These are phyloP conservation scores for Grosmannia serpens DNA, from an alignment of 2,329 filamentous ascomycete genomes.

Conservation along the genomic window DNA sequence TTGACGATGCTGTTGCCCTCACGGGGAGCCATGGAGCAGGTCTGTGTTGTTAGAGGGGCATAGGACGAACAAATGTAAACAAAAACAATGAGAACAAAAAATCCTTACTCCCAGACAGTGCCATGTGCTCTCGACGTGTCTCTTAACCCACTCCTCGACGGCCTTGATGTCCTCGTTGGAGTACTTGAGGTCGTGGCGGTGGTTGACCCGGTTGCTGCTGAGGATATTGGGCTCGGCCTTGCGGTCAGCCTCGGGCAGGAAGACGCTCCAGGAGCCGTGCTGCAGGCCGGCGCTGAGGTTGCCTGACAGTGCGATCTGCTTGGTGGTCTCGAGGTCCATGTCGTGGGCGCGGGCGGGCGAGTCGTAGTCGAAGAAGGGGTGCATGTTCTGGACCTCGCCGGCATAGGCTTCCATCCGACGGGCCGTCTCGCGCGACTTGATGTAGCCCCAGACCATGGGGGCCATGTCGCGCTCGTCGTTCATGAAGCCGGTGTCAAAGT, in stretches of 20 bases:
- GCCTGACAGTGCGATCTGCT: slow-evolving; percentile 61
- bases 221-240: slow-evolving; percentile 34
- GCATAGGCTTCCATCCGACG: slow-evolving; percentile 68
- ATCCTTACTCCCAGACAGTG: slow-evolving; percentile 36
- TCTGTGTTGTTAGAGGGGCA: slow-evolving; percentile 19
- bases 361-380: slow-evolving; percentile 63
- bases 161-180: slow-evolving; percentile 48
- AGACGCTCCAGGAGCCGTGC: slow-evolving; percentile 60
- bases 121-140: slow-evolving; percentile 68
- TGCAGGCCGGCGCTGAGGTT: slow-evolving; percentile 62
- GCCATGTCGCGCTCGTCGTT: slow-evolving; percentile 78
- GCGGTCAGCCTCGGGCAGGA: slow-evolving; percentile 41
- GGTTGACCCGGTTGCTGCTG: slow-evolving; percentile 51
- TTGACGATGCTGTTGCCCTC: slow-evolving; percentile 72
- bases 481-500: slow-evolving; percentile 78
- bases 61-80: neutral
- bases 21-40: slow-evolving; percentile 65
- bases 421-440: slow-evolving; percentile 71
- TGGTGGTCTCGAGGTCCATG: slow-evolving; percentile 64
- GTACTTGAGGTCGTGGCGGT: slow-evolving; percentile 57
- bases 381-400: slow-evolving; percentile 57
- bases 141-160: slow-evolving; percentile 58
- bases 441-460: slow-evolving; percentile 75
- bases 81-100: neutral
- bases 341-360: slow-evolving; percentile 59